Evolutionary conservation across 2,329 filamentous ascomycete species (phyloP).

Genomic region (Sporothrix brasiliensis): DNA sequence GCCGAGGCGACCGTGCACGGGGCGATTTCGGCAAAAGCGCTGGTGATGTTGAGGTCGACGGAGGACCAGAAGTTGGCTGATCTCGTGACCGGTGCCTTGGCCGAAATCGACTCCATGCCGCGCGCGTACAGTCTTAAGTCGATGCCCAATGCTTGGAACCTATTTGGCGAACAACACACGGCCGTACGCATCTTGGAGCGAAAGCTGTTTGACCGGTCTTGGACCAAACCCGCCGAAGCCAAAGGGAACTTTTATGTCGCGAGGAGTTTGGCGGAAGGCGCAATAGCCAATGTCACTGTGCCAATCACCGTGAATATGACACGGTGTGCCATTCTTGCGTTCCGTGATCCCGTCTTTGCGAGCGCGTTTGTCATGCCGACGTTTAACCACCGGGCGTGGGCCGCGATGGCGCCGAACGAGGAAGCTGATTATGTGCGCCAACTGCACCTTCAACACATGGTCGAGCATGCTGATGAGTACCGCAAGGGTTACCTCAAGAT

Average conservation of each 20-base stretch:
- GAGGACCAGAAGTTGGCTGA: conserved; percentile 9
- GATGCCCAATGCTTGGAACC: not conserved
- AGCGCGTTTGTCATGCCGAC: not conserved
- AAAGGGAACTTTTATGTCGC: not conserved
- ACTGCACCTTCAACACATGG: not conserved
- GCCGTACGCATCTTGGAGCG: conserved; percentile 5
- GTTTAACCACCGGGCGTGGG: not conserved
- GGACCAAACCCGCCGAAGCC: not conserved
- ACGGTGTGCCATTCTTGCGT: not conserved
- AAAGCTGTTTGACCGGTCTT: conserved; percentile 23
- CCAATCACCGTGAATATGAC: not conserved
- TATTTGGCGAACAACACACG: conserved; percentile 7
- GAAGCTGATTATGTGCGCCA: not conserved
- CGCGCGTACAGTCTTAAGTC: not conserved
- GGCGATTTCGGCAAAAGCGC: conserved; percentile 35
- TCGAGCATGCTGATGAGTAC: not conserved
- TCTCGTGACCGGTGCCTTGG: not conserved
- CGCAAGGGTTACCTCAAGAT: not conserved
- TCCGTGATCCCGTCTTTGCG: conserved; percentile 20
- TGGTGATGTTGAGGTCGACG: conserved; percentile 23
- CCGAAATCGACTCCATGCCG: not conserved
- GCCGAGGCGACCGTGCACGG: conserved; percentile 41
- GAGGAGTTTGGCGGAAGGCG: not conserved
- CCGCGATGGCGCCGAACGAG: not conserved
- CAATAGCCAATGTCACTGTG: not conserved